Base-by-base conservation (phyloP, 805 yeast species). In the Wickerhamomyces ciferrii region DNA sequence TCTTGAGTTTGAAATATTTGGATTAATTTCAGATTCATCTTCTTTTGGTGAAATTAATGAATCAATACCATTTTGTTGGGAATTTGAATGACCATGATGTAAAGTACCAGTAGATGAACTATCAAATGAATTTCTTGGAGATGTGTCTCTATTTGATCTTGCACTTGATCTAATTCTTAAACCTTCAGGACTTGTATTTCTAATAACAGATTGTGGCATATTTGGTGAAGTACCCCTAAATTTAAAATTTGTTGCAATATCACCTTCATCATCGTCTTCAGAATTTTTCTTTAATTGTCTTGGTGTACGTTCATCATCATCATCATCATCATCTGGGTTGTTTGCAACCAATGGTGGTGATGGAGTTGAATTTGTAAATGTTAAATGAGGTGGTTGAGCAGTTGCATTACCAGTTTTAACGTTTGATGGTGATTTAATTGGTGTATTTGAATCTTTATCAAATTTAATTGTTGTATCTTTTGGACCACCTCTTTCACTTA, bases 141-240 rank as follows among this genome's bases (percentile, higher is more conserved):
- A 49, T 4, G 51, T 40, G 40, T 44, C 41, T 23, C 25, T 14
- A 37, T 10, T 15, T 10, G 53, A 47, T 44, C 55, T 46, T 10
- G 50, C 51, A 18, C 24, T 38, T 2, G 52, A 53, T 44, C 62
- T 54, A 2, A 43, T 29, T 43, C 53, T 43, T 32, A 59, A 53
- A 5, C 61, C 56, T 32, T 48, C 55, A 14, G 65, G 60, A 23
- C 60, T 56, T 14, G 69, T 63, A 0, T 69, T 62, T 48, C 62
- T 60, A 40, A 62, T 49, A 3, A 68, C 59, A 11, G 70, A 54
- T 18, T 56, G 58, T 13, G 72, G 71, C 55, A 68, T 55, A 39
- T 58, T 54, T 15, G 64, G 55, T 9, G 68, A 63, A 10, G 47
- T 47, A 7, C 71, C 73, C 23, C 54, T 54, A 45, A 67, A 68